phyloP scores from a whole-genome alignment of 345 rosid genomes.

The Populus pruinosa region DNA sequence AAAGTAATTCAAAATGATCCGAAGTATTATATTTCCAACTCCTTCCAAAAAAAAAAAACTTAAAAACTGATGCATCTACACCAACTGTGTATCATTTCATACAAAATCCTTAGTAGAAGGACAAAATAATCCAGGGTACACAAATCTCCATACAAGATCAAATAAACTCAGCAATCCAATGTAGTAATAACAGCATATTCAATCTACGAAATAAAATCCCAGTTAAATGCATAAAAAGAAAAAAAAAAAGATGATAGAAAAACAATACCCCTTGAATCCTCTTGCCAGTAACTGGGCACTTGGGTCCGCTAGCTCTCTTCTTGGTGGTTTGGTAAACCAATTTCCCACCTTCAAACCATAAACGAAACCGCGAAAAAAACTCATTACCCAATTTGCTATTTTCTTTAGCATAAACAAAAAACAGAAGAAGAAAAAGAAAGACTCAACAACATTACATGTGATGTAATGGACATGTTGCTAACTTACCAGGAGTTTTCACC shows the following conservation, averaged over 20 bases:
- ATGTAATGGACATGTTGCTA: background rate
- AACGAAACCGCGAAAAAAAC: background rate
- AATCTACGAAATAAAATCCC: background rate
- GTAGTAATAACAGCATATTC: background rate
- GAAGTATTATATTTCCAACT: background rate
- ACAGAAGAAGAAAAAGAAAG: background rate
- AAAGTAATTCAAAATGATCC: background rate
- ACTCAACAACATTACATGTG: background rate
- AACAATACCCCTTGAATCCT: slow-evolving; percentile 33
- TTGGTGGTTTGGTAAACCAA: slow-evolving; percentile 31
- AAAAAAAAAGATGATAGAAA: background rate
- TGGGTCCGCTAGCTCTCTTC: slow-evolving; percentile 36
- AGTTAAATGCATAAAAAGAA: background rate
- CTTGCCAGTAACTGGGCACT: slow-evolving; percentile 35
- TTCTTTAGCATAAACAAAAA: background rate
- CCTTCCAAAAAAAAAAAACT: background rate
- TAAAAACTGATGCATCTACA: background rate
- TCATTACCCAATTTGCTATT: background rate
- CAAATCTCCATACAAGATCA: background rate
- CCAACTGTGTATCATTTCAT: background rate
- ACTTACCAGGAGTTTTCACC: slow-evolving; percentile 85
- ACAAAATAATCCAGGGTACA: background rate
- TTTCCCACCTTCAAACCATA: slow-evolving; percentile 22
- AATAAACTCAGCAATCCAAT: background rate
- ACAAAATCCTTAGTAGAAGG: background rate